Percentiles rank a stretch among this genome's conserved stretches.
Conservation (phyloP, 768 basidiomycete species). For the Boletales sp. region DNA sequence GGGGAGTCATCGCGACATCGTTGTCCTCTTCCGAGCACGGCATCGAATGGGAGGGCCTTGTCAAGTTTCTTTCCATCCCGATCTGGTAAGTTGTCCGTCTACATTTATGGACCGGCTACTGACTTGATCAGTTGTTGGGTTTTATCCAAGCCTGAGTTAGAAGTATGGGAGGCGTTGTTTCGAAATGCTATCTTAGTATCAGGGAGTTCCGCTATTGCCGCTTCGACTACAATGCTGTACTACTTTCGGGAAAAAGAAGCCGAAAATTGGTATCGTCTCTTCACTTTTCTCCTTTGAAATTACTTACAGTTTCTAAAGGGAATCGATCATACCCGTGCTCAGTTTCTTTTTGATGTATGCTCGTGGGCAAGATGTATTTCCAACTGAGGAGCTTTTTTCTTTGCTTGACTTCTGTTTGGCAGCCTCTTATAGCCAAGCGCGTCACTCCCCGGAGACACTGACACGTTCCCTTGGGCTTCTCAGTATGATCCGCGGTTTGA, state of each 20-base stretch:
- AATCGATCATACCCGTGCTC: slow-evolving; percentile 17
- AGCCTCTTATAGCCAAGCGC: slow-evolving; percentile 31
- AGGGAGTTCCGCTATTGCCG: background rate
- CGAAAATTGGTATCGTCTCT: slow-evolving; percentile 20
- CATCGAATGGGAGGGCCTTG: slow-evolving; percentile 38
- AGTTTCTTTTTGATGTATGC: slow-evolving; percentile 11
- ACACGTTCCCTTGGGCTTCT: slow-evolving; percentile 36
- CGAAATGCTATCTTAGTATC: slow-evolving; percentile 25
- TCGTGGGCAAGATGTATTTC: slow-evolving; percentile 8
- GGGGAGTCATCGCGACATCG: slow-evolving; percentile 42
- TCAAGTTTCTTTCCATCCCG: slow-evolving; percentile 46
- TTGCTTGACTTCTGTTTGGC: slow-evolving; percentile 30
- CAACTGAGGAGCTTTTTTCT: slow-evolving; percentile 22
- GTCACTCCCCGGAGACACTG: slow-evolving; percentile 22
- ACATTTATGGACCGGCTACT: background rate
- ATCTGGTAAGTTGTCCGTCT: slow-evolving; percentile 36
- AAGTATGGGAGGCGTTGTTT: slow-evolving; percentile 41
- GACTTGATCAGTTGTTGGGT: slow-evolving; percentile 39
- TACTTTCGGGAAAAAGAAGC: slow-evolving; percentile 11
- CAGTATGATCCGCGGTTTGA: slow-evolving; percentile 29
- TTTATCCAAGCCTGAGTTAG: slow-evolving; percentile 39
- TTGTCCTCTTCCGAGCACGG: slow-evolving; percentile 24
- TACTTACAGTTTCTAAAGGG: slow-evolving; percentile 19
- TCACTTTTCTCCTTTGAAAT: background rate
- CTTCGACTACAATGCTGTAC: slow-evolving; percentile 12